These are phyloP conservation scores for Miamiensis avidus DNA, from an alignment of 169 alveolate species.

Conservation along the genomic window DNA sequence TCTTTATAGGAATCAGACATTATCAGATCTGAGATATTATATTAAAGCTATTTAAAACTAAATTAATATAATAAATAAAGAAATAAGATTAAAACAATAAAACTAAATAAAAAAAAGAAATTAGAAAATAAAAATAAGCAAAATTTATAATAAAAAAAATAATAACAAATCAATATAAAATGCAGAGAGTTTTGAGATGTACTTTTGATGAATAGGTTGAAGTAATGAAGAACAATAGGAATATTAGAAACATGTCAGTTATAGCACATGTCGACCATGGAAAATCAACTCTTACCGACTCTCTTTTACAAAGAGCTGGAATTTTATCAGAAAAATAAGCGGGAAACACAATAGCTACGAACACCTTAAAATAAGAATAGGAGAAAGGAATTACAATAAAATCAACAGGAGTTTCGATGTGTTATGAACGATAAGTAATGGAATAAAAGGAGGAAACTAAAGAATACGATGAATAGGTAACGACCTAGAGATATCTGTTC, in stretches of 20 bases:
- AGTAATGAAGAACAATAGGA: constrained; percentile 59
- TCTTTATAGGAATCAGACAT: too few species aligned
- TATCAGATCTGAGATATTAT: too few species aligned
- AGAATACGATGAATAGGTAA: background rate
- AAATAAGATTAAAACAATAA: too few species aligned
- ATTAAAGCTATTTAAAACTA: too few species aligned
- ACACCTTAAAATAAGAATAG: constrained; percentile 60
- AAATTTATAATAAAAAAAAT: too few species aligned
- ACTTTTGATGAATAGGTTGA: too few species aligned
- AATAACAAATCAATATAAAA: too few species aligned
- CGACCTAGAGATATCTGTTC: constrained; percentile 41
- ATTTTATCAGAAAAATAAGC: constrained; percentile 60
- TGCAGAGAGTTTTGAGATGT: too few species aligned
- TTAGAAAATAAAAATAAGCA: too few species aligned
- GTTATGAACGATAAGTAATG: constrained; percentile 40
- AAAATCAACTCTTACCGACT: constrained; percentile 77
- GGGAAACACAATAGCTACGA: constrained; percentile 59
- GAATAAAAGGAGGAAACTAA: constrained; percentile 20
- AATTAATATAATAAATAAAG: too few species aligned
- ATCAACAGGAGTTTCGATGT: constrained; percentile 70
- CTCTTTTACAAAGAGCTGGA: constrained; percentile 67
- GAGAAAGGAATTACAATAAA: constrained; percentile 76
- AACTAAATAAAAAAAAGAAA: too few species aligned
- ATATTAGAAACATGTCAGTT: constrained; percentile 74
- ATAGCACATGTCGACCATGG: constrained; percentile 86